phyloP scores from a whole-genome alignment of 2,329 filamentous ascomycete species.

The Fusarium concolor region DNA sequence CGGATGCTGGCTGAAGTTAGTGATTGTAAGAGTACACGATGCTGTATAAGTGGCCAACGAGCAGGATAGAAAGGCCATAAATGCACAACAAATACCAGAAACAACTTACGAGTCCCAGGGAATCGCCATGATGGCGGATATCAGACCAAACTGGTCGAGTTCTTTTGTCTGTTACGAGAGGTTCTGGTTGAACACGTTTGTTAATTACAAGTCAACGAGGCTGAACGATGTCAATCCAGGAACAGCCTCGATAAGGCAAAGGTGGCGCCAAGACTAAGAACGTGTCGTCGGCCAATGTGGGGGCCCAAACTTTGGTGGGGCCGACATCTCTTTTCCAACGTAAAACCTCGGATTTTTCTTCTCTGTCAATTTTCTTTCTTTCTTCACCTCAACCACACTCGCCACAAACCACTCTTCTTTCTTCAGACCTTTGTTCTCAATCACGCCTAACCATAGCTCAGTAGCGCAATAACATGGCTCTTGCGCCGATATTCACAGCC shows the following conservation, averaged over 20 bases:
- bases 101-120: constrained; percentile 46
- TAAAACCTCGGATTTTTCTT: constrained; percentile 35
- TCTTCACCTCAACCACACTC: constrained; percentile 23
- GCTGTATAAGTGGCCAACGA: constrained; percentile 12
- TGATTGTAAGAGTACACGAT: neutral
- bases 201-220: constrained; percentile 28
- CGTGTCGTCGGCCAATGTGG: constrained; percentile 29
- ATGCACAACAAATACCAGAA: neutral
- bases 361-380: constrained; percentile 14
- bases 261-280: constrained; percentile 28
- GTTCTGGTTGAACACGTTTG: constrained; percentile 35
- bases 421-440: neutral
- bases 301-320: constrained; percentile 28
- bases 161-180: constrained; percentile 2
- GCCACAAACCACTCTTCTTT: neutral
- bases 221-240: constrained; percentile 39
- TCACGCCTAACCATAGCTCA: constrained; percentile 10
- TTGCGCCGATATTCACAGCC: constrained; percentile 6
- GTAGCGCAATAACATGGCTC: constrained; percentile 34
- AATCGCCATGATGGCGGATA: constrained; percentile 44
- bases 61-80: neutral
- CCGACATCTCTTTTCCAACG: constrained; percentile 20
- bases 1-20: constrained; percentile 58
- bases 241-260: constrained; percentile 29
- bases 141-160: neutral